Conservation (phyloP, 768 basidiomycete species). For the Tricholoma matsutake region DNA sequence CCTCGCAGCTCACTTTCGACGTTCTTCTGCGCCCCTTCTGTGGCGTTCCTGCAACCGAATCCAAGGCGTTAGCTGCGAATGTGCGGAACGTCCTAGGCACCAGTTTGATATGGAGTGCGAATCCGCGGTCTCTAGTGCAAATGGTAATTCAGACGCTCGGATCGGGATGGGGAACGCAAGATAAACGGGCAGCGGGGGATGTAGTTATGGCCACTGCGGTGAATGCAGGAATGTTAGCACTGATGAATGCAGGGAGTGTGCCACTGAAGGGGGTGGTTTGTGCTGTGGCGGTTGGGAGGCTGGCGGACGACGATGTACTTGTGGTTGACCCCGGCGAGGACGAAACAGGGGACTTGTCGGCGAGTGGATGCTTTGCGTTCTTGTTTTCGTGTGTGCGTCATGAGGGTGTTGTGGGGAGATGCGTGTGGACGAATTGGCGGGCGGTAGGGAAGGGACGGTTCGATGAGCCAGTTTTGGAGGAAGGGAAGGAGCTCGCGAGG, state of each 20-base stretch:
- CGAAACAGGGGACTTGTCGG: constrained; percentile 35
- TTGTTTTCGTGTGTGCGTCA: constrained; percentile 35
- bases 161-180: constrained; percentile 7
- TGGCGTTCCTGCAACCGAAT: constrained; percentile 64
- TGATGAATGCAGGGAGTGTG: constrained; percentile 66
- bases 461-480: constrained; percentile 39
- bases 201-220: constrained; percentile 60
- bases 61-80: constrained; percentile 53
- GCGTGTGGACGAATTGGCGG: constrained; percentile 61
- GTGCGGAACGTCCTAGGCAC: constrained; percentile 60
- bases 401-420: constrained; percentile 21
- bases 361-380: constrained; percentile 71
- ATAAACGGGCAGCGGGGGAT: constrained; percentile 17
- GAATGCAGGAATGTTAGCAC: constrained; percentile 67
- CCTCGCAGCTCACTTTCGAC: constrained; percentile 74
- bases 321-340: constrained; percentile 52
- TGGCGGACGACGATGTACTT: constrained; percentile 27
- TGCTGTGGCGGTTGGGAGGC: constrained; percentile 56
- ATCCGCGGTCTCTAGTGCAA: constrained; percentile 74
- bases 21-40: constrained; percentile 68
- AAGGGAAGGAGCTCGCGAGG: constrained; percentile 49
- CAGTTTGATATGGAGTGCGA: constrained; percentile 58
- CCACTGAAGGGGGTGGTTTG: constrained; percentile 75
- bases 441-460: constrained; percentile 21
- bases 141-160: constrained; percentile 69